Conservation (phyloP, 768 basidiomycete species). For the Auricularia sp. region DNA sequence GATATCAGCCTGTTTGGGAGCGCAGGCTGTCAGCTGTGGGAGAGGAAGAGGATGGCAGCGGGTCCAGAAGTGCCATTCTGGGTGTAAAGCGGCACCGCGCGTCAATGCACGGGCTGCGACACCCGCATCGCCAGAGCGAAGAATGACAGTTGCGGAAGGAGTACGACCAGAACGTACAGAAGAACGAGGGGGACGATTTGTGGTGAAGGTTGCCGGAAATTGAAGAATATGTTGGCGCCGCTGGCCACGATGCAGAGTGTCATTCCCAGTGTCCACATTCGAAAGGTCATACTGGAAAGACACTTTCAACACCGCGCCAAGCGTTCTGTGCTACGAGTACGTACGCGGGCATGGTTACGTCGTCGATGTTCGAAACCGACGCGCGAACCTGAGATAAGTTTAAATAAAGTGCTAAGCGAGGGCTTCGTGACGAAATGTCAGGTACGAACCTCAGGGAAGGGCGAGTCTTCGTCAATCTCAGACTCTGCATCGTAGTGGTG, state of each 20-base stretch:
- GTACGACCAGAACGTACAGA: conserved; percentile 19
- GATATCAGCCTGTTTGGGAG: conserved; percentile 21
- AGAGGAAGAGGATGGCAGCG: not conserved
- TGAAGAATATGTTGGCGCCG: conserved; percentile 33
- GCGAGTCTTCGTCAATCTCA: conserved; percentile 30
- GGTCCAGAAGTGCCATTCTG: not conserved
- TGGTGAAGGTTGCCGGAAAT: conserved; percentile 33
- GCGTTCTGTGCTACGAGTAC: not conserved
- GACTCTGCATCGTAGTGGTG: not conserved
- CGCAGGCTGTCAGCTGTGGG: not conserved
- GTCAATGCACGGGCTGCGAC: not conserved
- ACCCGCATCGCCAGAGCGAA: not conserved
- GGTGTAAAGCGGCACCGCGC: not conserved
- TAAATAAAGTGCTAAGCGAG: not conserved
- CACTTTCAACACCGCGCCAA: not conserved
- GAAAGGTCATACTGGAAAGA: conserved; percentile 22
- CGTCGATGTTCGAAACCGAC: conserved; percentile 39
- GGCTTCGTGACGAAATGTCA: conserved; percentile 8
- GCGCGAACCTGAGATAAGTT: conserved; percentile 25
- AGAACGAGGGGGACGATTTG: conserved; percentile 28
- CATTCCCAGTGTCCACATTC: conserved; percentile 31
- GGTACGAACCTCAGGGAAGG: conserved; percentile 35
- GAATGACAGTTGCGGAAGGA: not conserved
- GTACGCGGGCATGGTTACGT: conserved; percentile 35
- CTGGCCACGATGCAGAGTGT: conserved; percentile 24